Evolutionary conservation across 331 rosid species (phyloP), one percentile per base, ranked within the genome.

Genomic region (Acacia pycnantha): DNA sequence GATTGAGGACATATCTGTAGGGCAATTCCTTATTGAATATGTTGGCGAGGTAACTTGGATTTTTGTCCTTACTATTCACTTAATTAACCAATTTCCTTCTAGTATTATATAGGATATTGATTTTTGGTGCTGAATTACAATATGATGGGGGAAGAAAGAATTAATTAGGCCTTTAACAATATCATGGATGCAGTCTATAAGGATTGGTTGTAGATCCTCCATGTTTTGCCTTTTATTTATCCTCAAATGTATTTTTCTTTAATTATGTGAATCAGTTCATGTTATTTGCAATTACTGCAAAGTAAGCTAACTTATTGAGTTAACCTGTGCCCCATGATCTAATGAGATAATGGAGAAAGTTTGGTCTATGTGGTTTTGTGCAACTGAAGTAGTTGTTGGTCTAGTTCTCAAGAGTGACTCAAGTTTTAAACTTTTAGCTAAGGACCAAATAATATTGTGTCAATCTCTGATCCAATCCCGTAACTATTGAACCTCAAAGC

Each of bases 11-110:
- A 90, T 92, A 79, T 58, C 86, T 21, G 70, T 84, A 90, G 98
- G 99, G 74, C 87, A 87, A 71, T 96, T 96, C 85, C 97, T 96
- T 79, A 92, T 92, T 87, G 99, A 96, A 89, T 96, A 96, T 58
- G 97, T 96, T 80, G 99, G 99, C 78, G 99, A 96, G 99, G 99
- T 96, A 92, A 89, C 40, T 41, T 26, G 6, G 56, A 62, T 76
- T 81, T 70, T 33, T 47, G 26, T 73, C 62, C 21, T 65, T 15
- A 11, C 58, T 22, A 56, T 84, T n/a, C 46, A 13, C 76, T 35
- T 24, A 26, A 22, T 47, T 48, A 27, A 6, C 75, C 48, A 43
- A 59, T 66, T 37, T 78, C 51, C 43, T 83, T 78, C 72, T 70
- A 31, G 37, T 15, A 15, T 48, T 48, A 47, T 27, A 27, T 14